Evolutionary conservation across 176 grass and related monocot species (phyloP), one percentile per base, ranked within the genome.

Genomic region (Olyra latifolia): DNA sequence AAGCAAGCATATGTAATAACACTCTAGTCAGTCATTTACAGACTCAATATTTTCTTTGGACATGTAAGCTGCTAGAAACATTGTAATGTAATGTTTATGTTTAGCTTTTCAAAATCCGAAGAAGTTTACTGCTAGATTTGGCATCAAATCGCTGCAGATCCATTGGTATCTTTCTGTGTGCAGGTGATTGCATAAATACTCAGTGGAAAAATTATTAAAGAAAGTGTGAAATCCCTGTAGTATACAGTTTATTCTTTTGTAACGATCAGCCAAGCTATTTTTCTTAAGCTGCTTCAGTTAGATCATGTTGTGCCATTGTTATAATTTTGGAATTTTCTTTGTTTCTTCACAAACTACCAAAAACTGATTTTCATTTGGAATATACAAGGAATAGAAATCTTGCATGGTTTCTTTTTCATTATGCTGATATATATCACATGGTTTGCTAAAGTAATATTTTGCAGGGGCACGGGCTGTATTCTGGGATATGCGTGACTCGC

Each of bases 391-490:
- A 68, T 43, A 81, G 32, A 70, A 62, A 19, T 74, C 0, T n/a
- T 60, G 56, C 17, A 35, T 32, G 47, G 0, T 57, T 74, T 1
- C 57, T 1, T 66, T 65, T 16, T 78, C 73, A 76, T 45, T 70
- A 65, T 75, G 23, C 14, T 79, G 50, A 69, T 52, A 56, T 22
- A 77, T 10, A 78, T 62, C 55, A 48, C 50, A 54, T 79, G 5
- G 61, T 40, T 59, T 84, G 8, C 71, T 69, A 40, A 65, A 74
- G 68, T 75, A 69, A 56, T 70, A 71, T 47, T 70, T 75, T 77
- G 82, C 85, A 97, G 94, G 94, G 61, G 73, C 76, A 88, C 87
- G 89, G 48, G 79, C 80, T 49, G 88, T 97, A 85, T 88, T 94
- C 79, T 90, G 89, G 89, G 94, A 97, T 88, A 90, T 89, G 88